Evolutionary conservation across 2,329 filamentous ascomycete genomes (phyloP).

Genomic region (Conoideocrella luteorostrata): DNA sequence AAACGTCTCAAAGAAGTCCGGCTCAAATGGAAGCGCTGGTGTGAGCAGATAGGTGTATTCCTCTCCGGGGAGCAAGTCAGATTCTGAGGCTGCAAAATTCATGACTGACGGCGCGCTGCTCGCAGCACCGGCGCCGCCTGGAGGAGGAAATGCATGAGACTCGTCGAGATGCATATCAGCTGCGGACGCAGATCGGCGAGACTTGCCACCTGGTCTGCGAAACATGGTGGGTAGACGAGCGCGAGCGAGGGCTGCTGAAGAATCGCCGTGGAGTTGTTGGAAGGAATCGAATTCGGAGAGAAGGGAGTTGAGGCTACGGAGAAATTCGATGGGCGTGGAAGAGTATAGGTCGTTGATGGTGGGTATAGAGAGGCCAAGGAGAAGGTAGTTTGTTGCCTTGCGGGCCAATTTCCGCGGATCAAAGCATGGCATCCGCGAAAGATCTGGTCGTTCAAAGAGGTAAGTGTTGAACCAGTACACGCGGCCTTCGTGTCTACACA

Average conservation of each 20-base stretch:
- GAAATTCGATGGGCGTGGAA: slow-evolving; percentile 72
- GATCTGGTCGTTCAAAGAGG: slow-evolving; percentile 77
- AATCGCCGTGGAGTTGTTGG: slow-evolving; percentile 77
- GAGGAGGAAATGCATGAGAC: slow-evolving; percentile 19
- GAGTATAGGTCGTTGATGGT: slow-evolving; percentile 84
- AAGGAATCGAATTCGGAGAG: slow-evolving; percentile 91
- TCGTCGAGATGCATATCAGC: slow-evolving; percentile 32
- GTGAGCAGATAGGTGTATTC: slow-evolving; percentile 86
- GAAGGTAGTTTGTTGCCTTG: slow-evolving; percentile 86
- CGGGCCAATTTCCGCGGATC: slow-evolving; percentile 77
- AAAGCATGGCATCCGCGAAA: slow-evolving; percentile 78
- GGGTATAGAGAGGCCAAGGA: slow-evolving; percentile 87
- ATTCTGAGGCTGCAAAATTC: slow-evolving; percentile 52
- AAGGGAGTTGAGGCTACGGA: slow-evolving; percentile 78
- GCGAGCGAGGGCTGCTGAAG: slow-evolving; percentile 67
- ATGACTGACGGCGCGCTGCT: slow-evolving; percentile 38
- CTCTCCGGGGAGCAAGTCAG: slow-evolving; percentile 69
- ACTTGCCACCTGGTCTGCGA: slow-evolving; percentile 57
- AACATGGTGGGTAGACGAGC: slow-evolving; percentile 81
- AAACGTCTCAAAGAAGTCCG: slow-evolving; percentile 95
- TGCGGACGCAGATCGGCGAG: slow-evolving; percentile 46
- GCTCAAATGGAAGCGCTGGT: slow-evolving; percentile 89
- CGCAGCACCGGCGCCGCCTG: slow-evolving; percentile 22
- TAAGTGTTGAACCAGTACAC: slow-evolving; percentile 99
- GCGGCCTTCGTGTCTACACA: slow-evolving; percentile 89